Evolutionary conservation across 1,284 basidiomycete genomes (phyloP).

Genomic region (Hymenochaete sp.): DNA sequence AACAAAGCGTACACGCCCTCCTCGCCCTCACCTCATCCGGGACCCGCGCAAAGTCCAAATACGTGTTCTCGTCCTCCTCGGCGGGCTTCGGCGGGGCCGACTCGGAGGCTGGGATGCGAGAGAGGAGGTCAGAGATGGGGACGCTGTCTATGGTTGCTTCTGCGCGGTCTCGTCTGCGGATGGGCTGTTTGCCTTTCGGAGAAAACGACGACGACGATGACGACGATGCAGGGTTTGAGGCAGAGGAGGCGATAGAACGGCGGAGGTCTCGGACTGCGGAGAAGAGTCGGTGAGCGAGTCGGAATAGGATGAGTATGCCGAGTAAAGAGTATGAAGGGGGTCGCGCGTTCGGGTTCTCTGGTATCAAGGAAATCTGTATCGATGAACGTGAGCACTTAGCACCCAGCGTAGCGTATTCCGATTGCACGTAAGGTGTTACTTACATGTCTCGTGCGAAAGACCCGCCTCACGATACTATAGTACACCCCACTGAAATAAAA

Average conservation of each 20-base stretch:
- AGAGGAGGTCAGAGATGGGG: constrained; percentile 52
- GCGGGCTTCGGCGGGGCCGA: constrained; percentile 44
- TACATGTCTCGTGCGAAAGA: constrained; percentile 69
- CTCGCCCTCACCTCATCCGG: constrained; percentile 45
- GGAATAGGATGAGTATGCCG: constrained; percentile 64
- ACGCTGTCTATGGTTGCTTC: constrained; percentile 59
- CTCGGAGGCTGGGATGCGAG: constrained; percentile 42
- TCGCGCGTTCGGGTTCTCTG: constrained; percentile 59
- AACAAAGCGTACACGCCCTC: constrained; percentile 77
- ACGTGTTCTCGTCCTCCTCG: constrained; percentile 60
- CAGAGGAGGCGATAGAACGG: constrained; percentile 17
- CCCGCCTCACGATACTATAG: constrained; percentile 66
- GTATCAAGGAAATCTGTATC: constrained; percentile 60
- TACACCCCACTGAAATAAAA: constrained; percentile 80
- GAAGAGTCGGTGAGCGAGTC: constrained; percentile 59
- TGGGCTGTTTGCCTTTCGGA: constrained; percentile 19
- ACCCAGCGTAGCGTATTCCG: too few relatives aligned
- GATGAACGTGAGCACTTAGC: background rate
- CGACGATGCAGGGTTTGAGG: constrained; percentile 25
- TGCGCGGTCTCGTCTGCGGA: constrained; percentile 26
- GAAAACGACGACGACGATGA: constrained; percentile 19
- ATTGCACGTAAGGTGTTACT: constrained; percentile 26
- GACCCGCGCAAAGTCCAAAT: constrained; percentile 49
- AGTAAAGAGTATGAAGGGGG: constrained; percentile 81
- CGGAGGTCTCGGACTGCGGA: constrained; percentile 20